Percentiles rank a stretch among this genome's conserved stretches.
These are phyloP conservation scores for Xylariaceae sp. DNA, from an alignment of 2,329 filamentous ascomycete species.

Conservation along the genomic window DNA sequence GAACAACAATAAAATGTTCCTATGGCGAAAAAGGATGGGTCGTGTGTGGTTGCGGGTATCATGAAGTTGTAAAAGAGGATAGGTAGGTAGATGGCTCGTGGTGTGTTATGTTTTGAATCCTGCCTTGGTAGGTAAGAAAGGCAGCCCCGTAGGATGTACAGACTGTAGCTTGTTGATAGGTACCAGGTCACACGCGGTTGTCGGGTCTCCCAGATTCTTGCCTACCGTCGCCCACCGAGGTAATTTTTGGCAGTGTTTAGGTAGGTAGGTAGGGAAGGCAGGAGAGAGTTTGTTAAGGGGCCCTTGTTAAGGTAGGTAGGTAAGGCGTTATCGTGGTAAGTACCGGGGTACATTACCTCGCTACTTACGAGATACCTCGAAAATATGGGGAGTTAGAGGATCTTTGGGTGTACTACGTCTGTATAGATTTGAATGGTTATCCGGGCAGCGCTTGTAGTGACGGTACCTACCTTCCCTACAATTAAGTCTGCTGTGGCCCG, in stretches of 20 bases:
- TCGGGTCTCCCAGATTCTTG: slow-evolving; percentile 7
- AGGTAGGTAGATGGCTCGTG: neutral
- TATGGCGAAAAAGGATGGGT: neutral
- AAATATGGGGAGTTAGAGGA: neutral
- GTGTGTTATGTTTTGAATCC: slow-evolving; percentile 9
- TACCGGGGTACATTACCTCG: neutral
- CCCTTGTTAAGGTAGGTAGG: no score
- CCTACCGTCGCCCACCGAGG: neutral
- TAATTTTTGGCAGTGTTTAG: neutral
- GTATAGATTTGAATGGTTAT: no score
- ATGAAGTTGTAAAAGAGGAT: neutral
- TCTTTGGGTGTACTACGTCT: neutral
- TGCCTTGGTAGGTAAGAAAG: neutral
- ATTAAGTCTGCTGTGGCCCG: no score
- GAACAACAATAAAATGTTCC: neutral
- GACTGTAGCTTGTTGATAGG: slow-evolving; percentile 3
- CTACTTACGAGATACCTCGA: neutral
- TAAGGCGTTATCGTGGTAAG: neutral
- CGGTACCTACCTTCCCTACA: no score
- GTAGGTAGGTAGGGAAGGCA: neutral
- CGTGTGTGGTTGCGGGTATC: neutral
- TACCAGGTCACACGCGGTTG: slow-evolving; percentile 5
- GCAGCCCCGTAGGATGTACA: neutral
- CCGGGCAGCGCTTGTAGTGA: no score
- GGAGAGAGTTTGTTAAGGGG: no score